A percentile compares a stretch with the other conserved stretches of the same genome.
phyloP scores from a whole-genome alignment of 1,284 basidiomycete genomes.

The Fistulinella staudtii region DNA sequence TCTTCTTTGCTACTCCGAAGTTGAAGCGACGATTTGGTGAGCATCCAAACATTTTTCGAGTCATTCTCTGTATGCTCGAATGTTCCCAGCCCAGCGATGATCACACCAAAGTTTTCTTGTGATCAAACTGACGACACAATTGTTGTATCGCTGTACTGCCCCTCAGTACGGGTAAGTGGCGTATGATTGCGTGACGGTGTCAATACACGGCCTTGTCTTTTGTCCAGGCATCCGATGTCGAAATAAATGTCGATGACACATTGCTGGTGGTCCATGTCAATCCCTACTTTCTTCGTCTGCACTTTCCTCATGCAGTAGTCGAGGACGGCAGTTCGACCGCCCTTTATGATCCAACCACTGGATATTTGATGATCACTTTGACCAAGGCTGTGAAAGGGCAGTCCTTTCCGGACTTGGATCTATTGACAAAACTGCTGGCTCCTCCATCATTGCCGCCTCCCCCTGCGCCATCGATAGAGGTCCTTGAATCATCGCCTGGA shows the following conservation, averaged over 20 bases:
- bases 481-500: constrained; percentile 36
- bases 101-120: constrained; percentile 76
- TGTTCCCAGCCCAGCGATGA: constrained; percentile 44
- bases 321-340: constrained; percentile 73
- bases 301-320: constrained; percentile 56
- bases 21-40: too few species aligned
- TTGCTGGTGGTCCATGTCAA: constrained; percentile 72
- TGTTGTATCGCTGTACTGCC: constrained; percentile 65
- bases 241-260: constrained; percentile 69
- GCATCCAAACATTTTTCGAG: too few species aligned
- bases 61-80: background rate
- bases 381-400: constrained; percentile 64
- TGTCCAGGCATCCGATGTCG: constrained; percentile 68
- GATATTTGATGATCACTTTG: constrained; percentile 65
- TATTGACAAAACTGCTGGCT: constrained; percentile 70
- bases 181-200: constrained; percentile 8
- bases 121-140: constrained; percentile 61
- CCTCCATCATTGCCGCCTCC: constrained; percentile 45
- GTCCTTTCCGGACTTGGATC: constrained; percentile 69
- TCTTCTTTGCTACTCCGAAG: too few species aligned
- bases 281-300: constrained; percentile 76
- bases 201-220: constrained; percentile 16
- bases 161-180: constrained; percentile 66
- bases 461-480: constrained; percentile 57
- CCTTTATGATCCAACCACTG: constrained; percentile 66